A percentile compares a stretch with the other conserved stretches of the same genome.
Conservation (phyloP, 352 stramenopile genomes). For the Pythium scleroteichum region DNA sequence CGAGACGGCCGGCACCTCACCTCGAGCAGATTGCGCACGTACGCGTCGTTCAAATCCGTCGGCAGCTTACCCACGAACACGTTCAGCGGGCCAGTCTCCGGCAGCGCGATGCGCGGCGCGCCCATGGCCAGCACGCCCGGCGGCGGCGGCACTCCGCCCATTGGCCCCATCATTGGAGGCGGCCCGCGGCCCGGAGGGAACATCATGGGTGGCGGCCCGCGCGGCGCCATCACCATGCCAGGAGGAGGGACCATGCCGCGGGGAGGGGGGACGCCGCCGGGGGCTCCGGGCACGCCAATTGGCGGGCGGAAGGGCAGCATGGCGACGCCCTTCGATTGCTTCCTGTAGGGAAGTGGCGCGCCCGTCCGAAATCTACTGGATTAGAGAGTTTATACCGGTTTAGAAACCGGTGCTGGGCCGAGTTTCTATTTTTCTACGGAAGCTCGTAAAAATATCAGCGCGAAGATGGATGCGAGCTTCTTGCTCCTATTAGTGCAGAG, state of each 20-base stretch:
- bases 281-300: background rate
- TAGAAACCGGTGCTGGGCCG: background rate
- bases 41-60: slow-evolving; percentile 49
- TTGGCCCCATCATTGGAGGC: background rate
- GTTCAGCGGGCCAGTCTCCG: slow-evolving; percentile 35
- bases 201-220: slow-evolving; percentile 5
- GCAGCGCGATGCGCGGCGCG: slow-evolving; percentile 14
- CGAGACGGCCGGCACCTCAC: slow-evolving; percentile 18
- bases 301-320: slow-evolving; percentile 28
- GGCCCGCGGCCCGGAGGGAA: slow-evolving; percentile 10
- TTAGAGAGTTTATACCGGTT: slow-evolving; percentile 11
- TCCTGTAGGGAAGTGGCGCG: background rate
- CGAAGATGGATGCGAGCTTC: slow-evolving; percentile 10
- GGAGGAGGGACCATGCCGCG: slow-evolving; percentile 2
- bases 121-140: slow-evolving; percentile 5
- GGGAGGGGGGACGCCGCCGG: background rate
- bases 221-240: slow-evolving; percentile 15
- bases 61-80: slow-evolving; percentile 62
- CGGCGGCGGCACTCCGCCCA: slow-evolving; percentile 4
- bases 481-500: background rate
- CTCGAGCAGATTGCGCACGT: slow-evolving; percentile 58
- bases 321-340: background rate
- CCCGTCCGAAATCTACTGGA: slow-evolving; percentile 9
- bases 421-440: slow-evolving; percentile 13
- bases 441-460: slow-evolving; percentile 12